Evolutionary conservation across 345 rosid species (phyloP).

Genomic region (Xanthoceras sorbifolium): DNA sequence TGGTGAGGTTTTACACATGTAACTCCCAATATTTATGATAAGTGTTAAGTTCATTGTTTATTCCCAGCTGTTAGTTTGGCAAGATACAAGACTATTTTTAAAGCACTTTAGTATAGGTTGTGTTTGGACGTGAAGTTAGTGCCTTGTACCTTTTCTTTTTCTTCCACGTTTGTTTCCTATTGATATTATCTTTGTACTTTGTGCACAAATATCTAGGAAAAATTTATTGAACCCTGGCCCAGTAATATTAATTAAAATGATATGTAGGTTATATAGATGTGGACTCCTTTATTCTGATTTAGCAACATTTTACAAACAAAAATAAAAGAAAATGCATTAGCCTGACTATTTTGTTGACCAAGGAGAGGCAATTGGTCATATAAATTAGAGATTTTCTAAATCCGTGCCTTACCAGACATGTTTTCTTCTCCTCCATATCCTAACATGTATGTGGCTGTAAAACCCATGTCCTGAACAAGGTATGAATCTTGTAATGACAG

Average conservation of each 20-base stretch:
- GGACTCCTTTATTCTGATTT: neutral
- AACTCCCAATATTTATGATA: neutral
- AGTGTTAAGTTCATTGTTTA: neutral
- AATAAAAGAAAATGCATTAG: neutral
- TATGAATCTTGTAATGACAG: conserved; percentile 41
- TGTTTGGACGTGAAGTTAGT: conserved; percentile 1
- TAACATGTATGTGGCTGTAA: conserved; percentile 18
- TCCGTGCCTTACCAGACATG: neutral
- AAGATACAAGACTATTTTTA: neutral
- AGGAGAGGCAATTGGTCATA: neutral
- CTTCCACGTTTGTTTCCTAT: neutral
- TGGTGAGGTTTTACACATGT: conserved; percentile 52
- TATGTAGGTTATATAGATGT: neutral
- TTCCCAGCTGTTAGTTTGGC: neutral
- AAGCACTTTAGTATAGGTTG: neutral
- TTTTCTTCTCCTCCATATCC: neutral
- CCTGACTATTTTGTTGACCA: neutral
- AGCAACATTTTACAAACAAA: neutral
- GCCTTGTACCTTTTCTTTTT: neutral
- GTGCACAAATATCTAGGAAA: neutral
- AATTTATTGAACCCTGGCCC: neutral
- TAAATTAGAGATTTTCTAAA: neutral
- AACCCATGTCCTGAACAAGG: conserved; percentile 12
- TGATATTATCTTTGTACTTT: neutral
- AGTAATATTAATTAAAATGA: neutral